Base-by-base conservation (phyloP, 192 early-diverging fungal species). In the Linnemannia exigua region DNA sequence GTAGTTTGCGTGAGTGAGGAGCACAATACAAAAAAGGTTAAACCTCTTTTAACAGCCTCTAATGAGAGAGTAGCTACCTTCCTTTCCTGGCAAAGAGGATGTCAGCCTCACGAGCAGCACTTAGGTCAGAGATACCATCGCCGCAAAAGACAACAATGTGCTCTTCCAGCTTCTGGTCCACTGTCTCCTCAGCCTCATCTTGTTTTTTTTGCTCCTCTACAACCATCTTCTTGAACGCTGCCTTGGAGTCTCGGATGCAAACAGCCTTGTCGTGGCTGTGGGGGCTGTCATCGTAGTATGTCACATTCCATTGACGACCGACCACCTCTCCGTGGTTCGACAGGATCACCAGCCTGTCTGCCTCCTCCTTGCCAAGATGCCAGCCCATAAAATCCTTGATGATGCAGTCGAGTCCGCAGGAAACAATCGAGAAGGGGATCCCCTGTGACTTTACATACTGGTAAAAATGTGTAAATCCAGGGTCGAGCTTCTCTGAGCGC, bases 111-210 rank as follows among this genome's bases (percentile, higher is more conserved):
- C 89, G 82, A 20, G 96, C 95, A 31, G 95, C 96, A 16, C 91
- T 92, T 33, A 96, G 88, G 78, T 96, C 96, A 4, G 91, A 93
- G 19, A 96, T 91, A 58, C 96, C 95, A 83, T 96, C 96, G 9
- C 96, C 96, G 54, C 94, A 91, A 81, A 96, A 96, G 6, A 96
- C 87, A 74, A 95, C 88, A 16, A 91, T 77, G 28, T 86, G 84
- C 22, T 86, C 70, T 28, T 86, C 58, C 25, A 12, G 58, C 19
- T 28, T 33, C 22, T 68, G 63, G 44, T 51, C 20, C 15, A 44
- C 20, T 2, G 68, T 81, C 74, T 81, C 80, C 1, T 28, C 50
- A 7, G 63, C 72, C 25, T 51, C 20, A 9, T 71, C 68, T 7
- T 25, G 31, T 33, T 75, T 22, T 16, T 47, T 76, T 35, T 82